These are phyloP conservation scores for Calophaca sinica DNA, from an alignment of 306 rosid genomes.

Conservation along the genomic window DNA sequence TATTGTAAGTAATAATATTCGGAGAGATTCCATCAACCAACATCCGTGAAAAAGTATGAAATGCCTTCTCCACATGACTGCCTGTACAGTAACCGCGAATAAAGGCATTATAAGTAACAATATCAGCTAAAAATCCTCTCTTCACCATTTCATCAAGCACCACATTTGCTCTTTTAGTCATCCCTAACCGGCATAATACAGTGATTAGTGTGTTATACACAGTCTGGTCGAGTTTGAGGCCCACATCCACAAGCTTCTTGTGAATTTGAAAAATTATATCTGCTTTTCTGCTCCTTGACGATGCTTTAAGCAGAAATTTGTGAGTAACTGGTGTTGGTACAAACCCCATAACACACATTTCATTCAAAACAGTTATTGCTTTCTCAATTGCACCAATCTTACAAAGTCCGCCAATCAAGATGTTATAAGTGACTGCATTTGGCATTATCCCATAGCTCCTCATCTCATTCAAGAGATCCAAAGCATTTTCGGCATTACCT, in stretches of 20 bases:
- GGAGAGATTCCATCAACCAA: constrained; percentile 72
- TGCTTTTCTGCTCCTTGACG: constrained; percentile 67
- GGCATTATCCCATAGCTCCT: constrained; percentile 69
- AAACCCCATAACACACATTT: constrained; percentile 66
- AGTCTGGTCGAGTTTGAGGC: constrained; percentile 63
- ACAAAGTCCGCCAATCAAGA: constrained; percentile 76
- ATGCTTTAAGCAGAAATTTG: constrained; percentile 65
- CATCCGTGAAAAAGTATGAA: constrained; percentile 65
- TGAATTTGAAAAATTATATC: constrained; percentile 71
- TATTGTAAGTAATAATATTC: constrained; percentile 68
- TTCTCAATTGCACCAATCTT: constrained; percentile 65
- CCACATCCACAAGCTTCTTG: constrained; percentile 66
- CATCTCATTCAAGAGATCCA: constrained; percentile 81
- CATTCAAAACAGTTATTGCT: constrained; percentile 65
- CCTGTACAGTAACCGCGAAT: constrained; percentile 75
- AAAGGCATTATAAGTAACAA: constrained; percentile 75
- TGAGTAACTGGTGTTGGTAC: constrained; percentile 63
- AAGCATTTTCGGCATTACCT: constrained; percentile 66
- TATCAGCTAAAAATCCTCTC: constrained; percentile 66
- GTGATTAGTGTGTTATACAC: constrained; percentile 75
- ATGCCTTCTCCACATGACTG: constrained; percentile 72
- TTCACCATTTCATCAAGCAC: constrained; percentile 69
- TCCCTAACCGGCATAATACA: constrained; percentile 78
- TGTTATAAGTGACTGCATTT: constrained; percentile 61
- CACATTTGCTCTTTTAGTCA: constrained; percentile 76